Conservation (phyloP, 2,329 filamentous ascomycete genomes). For the Monilinia aucupariae region DNA sequence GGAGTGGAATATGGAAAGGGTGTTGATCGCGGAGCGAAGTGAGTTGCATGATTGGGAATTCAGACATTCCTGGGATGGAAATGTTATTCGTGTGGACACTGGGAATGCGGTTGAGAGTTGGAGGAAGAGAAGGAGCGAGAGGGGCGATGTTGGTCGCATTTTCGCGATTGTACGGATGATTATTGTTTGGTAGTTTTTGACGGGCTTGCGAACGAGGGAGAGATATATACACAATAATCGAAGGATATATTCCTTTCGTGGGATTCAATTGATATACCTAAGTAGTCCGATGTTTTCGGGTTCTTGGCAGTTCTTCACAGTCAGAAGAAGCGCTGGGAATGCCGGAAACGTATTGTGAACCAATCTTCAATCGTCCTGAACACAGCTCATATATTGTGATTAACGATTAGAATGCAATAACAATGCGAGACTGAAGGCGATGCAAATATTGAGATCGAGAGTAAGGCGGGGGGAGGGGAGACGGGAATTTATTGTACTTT, state of each 20-base stretch:
- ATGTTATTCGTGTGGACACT: background rate
- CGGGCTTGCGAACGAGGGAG: background rate
- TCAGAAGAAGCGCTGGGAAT: background rate
- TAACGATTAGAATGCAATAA: background rate
- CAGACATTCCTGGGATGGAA: constrained; percentile 1
- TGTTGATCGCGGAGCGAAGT: background rate
- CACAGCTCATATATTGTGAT: background rate
- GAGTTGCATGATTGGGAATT: background rate
- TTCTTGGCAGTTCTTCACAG: background rate
- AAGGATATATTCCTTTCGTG: background rate
- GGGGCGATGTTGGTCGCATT: constrained; percentile 14
- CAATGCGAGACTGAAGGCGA: background rate
- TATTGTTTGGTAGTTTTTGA: background rate
- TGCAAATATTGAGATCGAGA: background rate
- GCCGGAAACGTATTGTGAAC: background rate
- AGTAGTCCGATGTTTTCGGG: background rate
- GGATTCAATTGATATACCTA: background rate
- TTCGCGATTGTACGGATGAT: background rate
- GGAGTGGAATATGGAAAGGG: background rate
- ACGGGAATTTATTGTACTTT: background rate
- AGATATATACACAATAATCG: background rate
- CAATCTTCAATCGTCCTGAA: background rate
- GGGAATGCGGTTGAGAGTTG: constrained; percentile 22
- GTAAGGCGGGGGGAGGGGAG: background rate
- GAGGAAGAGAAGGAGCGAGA: constrained; percentile 19